These are phyloP conservation scores for Yamadazyma ubonensis DNA, from an alignment of 805 yeast genomes.

Conservation along the genomic window DNA sequence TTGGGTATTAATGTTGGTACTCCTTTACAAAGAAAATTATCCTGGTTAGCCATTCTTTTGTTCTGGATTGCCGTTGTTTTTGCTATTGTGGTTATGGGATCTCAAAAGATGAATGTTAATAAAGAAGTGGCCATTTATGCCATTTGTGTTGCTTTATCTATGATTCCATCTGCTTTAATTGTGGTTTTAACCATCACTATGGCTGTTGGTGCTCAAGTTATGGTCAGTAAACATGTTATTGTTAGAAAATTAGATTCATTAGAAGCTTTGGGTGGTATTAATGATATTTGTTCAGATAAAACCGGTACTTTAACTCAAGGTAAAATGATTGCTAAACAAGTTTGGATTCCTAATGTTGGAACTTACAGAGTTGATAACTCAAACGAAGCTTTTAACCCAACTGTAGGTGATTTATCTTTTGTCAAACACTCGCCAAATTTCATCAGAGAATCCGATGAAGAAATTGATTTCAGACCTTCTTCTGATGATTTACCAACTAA, in stretches of 20 bases:
- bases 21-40: slow-evolving; percentile 44
- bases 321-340: slow-evolving; percentile 36
- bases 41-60: slow-evolving; percentile 50
- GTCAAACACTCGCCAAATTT: slow-evolving; percentile 26
- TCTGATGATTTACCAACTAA: slow-evolving; percentile 21
- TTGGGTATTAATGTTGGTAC: slow-evolving; percentile 50
- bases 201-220: slow-evolving; percentile 42
- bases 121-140: slow-evolving; percentile 39
- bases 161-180: slow-evolving; percentile 40
- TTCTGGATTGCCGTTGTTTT: slow-evolving; percentile 45
- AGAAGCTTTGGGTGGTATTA: slow-evolving; percentile 40
- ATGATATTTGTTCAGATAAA: slow-evolving; percentile 42
- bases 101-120: slow-evolving; percentile 33
- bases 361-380: slow-evolving; percentile 33
- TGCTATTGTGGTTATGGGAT: slow-evolving; percentile 40
- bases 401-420: slow-evolving; percentile 41
- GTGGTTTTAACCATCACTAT: slow-evolving; percentile 41
- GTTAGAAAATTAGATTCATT: slow-evolving; percentile 37
- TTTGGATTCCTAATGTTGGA: slow-evolving; percentile 37
- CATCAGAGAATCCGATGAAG: slow-evolving; percentile 33
- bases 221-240: slow-evolving; percentile 36
- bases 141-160: slow-evolving; percentile 40
- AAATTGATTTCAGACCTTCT: slow-evolving; percentile 36
- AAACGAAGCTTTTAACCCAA: slow-evolving; percentile 35
- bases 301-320: slow-evolving; percentile 43